Base-by-base conservation (phyloP, 345 rosid species). In the Erysimum cheiranthoides region DNA sequence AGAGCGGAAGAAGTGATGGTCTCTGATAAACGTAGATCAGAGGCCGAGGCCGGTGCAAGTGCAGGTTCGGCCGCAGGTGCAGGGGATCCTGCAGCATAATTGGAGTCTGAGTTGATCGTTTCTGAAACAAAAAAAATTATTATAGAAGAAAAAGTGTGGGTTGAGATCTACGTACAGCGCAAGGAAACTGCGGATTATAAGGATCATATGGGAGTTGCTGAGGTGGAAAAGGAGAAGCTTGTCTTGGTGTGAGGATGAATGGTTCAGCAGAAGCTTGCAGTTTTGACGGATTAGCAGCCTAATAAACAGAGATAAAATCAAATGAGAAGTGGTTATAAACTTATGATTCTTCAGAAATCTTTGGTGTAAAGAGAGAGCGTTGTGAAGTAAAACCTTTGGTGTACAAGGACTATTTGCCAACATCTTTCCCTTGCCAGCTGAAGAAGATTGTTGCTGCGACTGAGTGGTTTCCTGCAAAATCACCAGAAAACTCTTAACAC, bases 251-350 rank as follows among this genome's bases (percentile, higher is more conserved):
- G 25, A 62, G 40, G 65, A 42, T 63, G 60, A 76, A 70, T 53
- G 80, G 75, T 17, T 76, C 43, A 28, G 80, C 75, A 70, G 71
- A 12, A 35, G 80, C 66, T 25, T 61, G 56, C 25, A 76, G 66
- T 1, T 63, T 76, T 28, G 75, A 76, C 6, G 52, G 70, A 43
- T 35, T 62, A 54, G 45, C 30, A 63, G 25, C 71, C 80, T 76
- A 47, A 30, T 34, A 62, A 70, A 52, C 49, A 68, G 9, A 61
- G 13, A 14, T 21, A 5, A 68, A 61, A 61, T 40, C 58, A 69
- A 12, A 69, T 68, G 28, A 52, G 38, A 4, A 61, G 1, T 9
- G 45, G 27, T 51, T 32, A 46, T n/a, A 2, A 46, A 8, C 51
- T 46, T 45, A 36, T 51, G 36, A 46, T 35, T 43, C 59, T 54